Evolutionary conservation across 768 basidiomycete species (phyloP).

Genomic region (Hortiboletus flavorubellus): DNA sequence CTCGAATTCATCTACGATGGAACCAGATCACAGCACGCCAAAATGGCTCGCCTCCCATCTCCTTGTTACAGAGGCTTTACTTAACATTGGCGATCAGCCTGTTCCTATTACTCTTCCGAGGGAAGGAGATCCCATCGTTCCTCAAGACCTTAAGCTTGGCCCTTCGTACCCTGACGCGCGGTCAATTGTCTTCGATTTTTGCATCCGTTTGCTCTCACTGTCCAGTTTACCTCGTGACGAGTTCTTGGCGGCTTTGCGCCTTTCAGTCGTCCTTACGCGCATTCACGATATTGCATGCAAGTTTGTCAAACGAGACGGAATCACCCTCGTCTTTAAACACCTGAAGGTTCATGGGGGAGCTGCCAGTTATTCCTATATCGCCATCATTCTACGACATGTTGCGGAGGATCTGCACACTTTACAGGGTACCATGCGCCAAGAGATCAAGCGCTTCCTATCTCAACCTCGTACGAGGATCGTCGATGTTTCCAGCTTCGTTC

Average conservation of each 20-base stretch:
- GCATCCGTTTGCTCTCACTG: constrained; percentile 63
- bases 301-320: constrained; percentile 66
- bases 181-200: constrained; percentile 69
- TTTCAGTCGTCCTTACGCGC: constrained; percentile 82
- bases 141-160: constrained; percentile 53
- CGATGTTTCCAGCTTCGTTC: constrained; percentile 72
- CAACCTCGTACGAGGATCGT: constrained; percentile 65
- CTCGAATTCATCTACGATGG: constrained; percentile 49
- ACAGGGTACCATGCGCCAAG: constrained; percentile 72
- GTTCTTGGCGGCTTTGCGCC: constrained; percentile 72
- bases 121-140: constrained; percentile 59
- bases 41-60: constrained; percentile 88
- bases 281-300: constrained; percentile 60
- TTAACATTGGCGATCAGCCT: constrained; percentile 75
- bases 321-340: constrained; percentile 61
- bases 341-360: constrained; percentile 54
- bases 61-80: constrained; percentile 79
- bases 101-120: constrained; percentile 61
- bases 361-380: constrained; percentile 79
- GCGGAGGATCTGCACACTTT: constrained; percentile 73
- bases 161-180: constrained; percentile 62
- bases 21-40: constrained; percentile 57
- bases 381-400: constrained; percentile 87
- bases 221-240: constrained; percentile 74
- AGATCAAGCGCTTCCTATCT: constrained; percentile 76